Percentiles rank a stretch among this genome's conserved stretches.
These are phyloP conservation scores for Cordyceps militaris DNA, from an alignment of 2,329 filamentous ascomycete genomes.

Conservation along the genomic window DNA sequence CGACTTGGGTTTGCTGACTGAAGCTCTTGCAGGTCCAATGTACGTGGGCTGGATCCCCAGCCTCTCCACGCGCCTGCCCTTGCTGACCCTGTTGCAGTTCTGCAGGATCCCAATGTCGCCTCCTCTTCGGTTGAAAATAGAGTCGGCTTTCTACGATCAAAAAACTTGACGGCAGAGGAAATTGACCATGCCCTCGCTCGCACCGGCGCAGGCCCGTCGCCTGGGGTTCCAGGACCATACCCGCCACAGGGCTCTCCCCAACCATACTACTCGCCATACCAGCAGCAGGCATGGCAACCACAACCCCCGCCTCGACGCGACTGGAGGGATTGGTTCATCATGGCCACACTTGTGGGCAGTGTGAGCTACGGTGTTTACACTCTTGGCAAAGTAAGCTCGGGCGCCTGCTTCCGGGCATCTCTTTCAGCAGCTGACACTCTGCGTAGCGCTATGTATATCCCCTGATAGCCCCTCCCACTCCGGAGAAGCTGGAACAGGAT, in stretches of 20 bases:
- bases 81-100: constrained; percentile 48
- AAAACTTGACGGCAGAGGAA: constrained; percentile 95
- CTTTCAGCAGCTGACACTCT: constrained; percentile 19
- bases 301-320: constrained; percentile 68
- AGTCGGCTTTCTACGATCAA: constrained; percentile 87
- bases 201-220: constrained; percentile 52
- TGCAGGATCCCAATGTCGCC: constrained; percentile 89
- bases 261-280: constrained; percentile 41
- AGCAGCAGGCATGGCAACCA: constrained; percentile 51
- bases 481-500: constrained; percentile 87
- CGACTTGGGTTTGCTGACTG: constrained; percentile 8
- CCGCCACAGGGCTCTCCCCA: constrained; percentile 37
- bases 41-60: constrained; percentile 23
- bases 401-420: neutral
- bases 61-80: neutral
- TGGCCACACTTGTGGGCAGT: constrained; percentile 90
- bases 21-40: constrained; percentile 32
- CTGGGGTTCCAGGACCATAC: constrained; percentile 35
- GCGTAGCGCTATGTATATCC: constrained; percentile 79
- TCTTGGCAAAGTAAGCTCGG: constrained; percentile 64
- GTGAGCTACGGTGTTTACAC: constrained; percentile 84
- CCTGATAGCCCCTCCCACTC: constrained; percentile 85
- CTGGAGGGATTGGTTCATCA: constrained; percentile 99
- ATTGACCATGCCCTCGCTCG: constrained; percentile 78
- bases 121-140: constrained; percentile 87